These are phyloP conservation scores for Brasenia schreberi DNA, from an alignment of 164 flowering plant genomes.

Conservation along the genomic window DNA sequence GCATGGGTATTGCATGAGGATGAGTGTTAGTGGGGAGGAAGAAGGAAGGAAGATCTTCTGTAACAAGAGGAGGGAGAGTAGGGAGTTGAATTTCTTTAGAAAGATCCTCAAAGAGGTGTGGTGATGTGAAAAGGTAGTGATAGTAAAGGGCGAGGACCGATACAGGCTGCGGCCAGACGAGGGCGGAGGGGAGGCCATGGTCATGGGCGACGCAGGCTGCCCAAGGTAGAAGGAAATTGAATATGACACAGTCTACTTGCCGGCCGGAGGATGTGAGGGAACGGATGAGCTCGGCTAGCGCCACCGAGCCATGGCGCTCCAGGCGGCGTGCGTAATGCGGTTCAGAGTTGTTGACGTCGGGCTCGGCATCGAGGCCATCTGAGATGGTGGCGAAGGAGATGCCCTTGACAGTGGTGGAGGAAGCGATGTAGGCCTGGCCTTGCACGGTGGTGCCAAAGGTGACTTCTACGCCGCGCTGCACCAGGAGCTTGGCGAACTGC, in stretches of 20 bases:
- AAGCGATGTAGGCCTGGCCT: constrained; percentile 14
- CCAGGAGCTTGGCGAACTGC: constrained; percentile 33
- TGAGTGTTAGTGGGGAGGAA: background rate
- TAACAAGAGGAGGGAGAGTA: constrained; percentile 22
- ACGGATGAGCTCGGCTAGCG: constrained; percentile 4
- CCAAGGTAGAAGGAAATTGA: constrained; percentile 34
- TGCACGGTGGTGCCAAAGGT: constrained; percentile 26
- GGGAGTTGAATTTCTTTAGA: constrained; percentile 12
- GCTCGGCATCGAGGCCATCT: constrained; percentile 39
- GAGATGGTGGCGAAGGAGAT: constrained; percentile 28
- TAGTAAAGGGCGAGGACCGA: constrained; percentile 7
- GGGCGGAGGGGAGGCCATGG: constrained; percentile 15
- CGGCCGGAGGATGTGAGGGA: constrained; percentile 1
- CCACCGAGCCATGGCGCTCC: constrained; percentile 6
- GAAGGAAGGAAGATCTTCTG: constrained; percentile 3
- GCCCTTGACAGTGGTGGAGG: constrained; percentile 8
- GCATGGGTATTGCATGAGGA: background rate
- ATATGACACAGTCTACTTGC: constrained; percentile 24
- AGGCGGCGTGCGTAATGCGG: constrained; percentile 7
- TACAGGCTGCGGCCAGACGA: constrained; percentile 32
- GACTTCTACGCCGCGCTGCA: constrained; percentile 20
- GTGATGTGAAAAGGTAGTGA: constrained; percentile 23
- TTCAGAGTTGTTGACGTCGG: constrained; percentile 2
- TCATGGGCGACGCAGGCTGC: constrained; percentile 26
- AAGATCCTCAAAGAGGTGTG: constrained; percentile 7